Conservation (phyloP, 805 yeast genomes). For the Kluyveromyces aestuarii region DNA sequence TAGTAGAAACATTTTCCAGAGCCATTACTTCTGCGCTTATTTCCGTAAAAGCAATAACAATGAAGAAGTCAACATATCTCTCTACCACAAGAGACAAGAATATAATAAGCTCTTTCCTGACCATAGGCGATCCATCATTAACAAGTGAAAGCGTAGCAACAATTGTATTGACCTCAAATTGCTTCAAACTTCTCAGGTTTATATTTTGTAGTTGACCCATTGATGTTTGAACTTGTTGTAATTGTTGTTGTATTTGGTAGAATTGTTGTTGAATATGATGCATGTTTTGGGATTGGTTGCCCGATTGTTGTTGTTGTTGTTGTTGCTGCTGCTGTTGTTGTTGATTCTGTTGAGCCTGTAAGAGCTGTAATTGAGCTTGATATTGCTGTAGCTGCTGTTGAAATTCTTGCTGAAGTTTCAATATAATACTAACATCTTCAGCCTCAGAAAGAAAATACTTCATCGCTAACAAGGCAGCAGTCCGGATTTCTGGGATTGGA, state of each 20-base stretch:
- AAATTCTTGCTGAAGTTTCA: conserved; percentile 25
- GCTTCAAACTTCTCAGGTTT: conserved; percentile 40
- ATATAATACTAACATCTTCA: conserved; percentile 28
- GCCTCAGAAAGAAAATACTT: conserved; percentile 54
- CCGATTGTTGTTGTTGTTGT: conserved; percentile 12
- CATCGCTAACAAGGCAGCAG: conserved; percentile 69
- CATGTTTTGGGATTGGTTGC: conserved; percentile 1
- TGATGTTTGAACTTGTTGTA: conserved; percentile 22
- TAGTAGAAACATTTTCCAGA: conserved; percentile 32
- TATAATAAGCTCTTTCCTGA: conserved; percentile 73
- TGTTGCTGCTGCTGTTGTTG: conserved; percentile 21
- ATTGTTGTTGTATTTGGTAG: conserved; percentile 25
- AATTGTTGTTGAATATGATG: conserved; percentile 20
- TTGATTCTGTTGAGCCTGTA: conserved; percentile 18
- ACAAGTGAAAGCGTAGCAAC: conserved; percentile 56
- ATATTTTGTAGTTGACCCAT: conserved; percentile 21
- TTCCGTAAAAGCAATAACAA: conserved; percentile 81
- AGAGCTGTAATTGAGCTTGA: conserved; percentile 24
- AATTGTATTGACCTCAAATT: conserved; percentile 64
- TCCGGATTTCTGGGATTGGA: conserved; percentile 92
- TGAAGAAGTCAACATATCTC: conserved; percentile 61
- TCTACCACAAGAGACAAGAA: conserved; percentile 68
- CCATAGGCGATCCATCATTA: conserved; percentile 85
- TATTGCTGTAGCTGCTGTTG: conserved; percentile 27
- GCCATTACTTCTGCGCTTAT: conserved; percentile 70